phyloP scores from a whole-genome alignment of 176 grass and related monocot species.

The Thinopyrum elongatum region DNA sequence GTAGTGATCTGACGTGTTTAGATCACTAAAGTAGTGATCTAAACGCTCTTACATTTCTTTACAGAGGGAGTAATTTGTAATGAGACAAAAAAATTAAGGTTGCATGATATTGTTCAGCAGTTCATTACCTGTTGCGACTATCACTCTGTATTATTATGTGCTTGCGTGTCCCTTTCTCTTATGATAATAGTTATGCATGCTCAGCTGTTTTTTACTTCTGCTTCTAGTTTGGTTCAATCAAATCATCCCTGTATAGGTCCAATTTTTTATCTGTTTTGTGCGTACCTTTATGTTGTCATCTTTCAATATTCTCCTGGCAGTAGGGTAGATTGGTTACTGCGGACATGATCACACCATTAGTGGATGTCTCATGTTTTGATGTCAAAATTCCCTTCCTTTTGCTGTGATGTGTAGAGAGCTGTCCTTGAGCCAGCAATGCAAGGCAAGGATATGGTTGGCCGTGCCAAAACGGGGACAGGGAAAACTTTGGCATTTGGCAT shows the following conservation, averaged over 20 bases:
- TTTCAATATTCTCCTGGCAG: background rate
- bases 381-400: constrained; percentile 19
- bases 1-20: no score
- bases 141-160: background rate
- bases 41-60: no score
- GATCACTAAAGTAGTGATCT: no score
- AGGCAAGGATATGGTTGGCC: constrained; percentile 93
- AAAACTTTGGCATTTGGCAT: constrained; percentile 99
- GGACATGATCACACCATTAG: background rate
- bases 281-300: background rate
- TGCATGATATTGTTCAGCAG: background rate
- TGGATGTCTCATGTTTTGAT: background rate
- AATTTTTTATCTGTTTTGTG: background rate
- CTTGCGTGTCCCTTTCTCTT: background rate
- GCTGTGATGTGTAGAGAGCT: constrained; percentile 55
- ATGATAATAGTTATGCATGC: background rate
- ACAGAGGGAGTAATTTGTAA: background rate
- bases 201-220: background rate
- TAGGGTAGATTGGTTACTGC: background rate
- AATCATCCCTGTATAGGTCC: background rate
- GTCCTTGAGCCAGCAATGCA: constrained; percentile 98
- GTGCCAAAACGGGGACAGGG: constrained; percentile 93
- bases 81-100: background rate
- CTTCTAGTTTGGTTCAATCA: background rate
- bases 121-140: background rate